These are phyloP conservation scores for Penicillium cinerascens DNA, from an alignment of 495 filamentous ascomycete genomes.

Conservation along the genomic window DNA sequence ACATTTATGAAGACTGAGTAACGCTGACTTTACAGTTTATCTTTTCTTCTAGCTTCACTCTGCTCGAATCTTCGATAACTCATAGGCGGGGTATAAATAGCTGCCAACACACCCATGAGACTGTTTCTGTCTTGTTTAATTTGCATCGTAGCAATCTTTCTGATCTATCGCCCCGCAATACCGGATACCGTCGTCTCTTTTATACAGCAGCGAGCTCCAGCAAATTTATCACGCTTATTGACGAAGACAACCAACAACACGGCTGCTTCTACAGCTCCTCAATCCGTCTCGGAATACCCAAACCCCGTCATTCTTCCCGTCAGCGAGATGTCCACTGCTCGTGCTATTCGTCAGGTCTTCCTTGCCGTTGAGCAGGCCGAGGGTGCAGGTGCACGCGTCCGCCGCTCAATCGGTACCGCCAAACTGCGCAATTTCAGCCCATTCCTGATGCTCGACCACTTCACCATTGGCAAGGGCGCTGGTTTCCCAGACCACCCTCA, in stretches of 20 bases:
- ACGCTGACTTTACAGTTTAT: conserved; percentile 19
- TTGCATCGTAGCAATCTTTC: conserved; percentile 40
- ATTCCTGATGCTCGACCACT: conserved; percentile 98
- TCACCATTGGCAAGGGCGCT: conserved; percentile 72
- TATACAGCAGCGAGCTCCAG: conserved; percentile 16
- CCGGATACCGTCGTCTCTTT: conserved; percentile 15
- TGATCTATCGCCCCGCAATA: conserved; percentile 26
- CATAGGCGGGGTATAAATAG: conserved; percentile 33
- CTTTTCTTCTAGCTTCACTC: conserved; percentile 10
- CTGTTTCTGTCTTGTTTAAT: conserved; percentile 40
- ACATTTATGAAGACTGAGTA: conserved; percentile 22
- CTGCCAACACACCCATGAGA: conserved; percentile 35
- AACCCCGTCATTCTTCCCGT: conserved; percentile 17
- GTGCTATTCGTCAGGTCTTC: conserved; percentile 77
- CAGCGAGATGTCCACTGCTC: conserved; percentile 62
- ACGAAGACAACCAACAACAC: conserved; percentile 7
- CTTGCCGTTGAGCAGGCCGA: conserved; percentile 83
- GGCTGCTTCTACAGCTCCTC: conserved; percentile 1
- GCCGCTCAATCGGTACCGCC: conserved; percentile 82
- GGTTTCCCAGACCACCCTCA: conserved; percentile 89
- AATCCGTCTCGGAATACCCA: conserved; percentile 3
- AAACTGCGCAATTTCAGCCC: conserved; percentile 83
- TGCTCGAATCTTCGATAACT: conserved; percentile 21
- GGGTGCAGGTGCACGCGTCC: conserved; percentile 83
- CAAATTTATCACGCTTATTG: conserved; percentile 15